These are phyloP conservation scores for Alternaria sp. DNA, from an alignment of 2,329 filamentous ascomycete genomes.

Conservation along the genomic window DNA sequence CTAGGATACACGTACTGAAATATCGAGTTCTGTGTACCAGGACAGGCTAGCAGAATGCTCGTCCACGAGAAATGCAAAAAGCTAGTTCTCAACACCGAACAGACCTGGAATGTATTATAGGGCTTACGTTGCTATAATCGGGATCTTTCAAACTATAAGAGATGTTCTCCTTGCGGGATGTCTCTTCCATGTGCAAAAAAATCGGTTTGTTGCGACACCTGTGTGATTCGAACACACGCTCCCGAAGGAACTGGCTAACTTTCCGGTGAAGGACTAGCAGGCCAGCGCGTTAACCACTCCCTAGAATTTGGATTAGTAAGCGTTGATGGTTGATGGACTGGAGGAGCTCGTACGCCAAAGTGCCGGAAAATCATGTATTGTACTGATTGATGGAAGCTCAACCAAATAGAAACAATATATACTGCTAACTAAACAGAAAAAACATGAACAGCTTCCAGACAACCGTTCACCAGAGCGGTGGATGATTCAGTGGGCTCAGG, in stretches of 20 bases:
- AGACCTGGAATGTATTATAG: no score
- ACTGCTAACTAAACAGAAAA: no score
- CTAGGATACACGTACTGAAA: not conserved
- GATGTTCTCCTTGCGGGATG: not conserved
- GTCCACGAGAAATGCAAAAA: no score
- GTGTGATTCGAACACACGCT: conserved; percentile 39
- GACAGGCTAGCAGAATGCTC: no score
- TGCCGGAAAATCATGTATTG: not conserved
- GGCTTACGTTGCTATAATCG: no score
- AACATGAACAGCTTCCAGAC: not conserved
- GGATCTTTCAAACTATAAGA: not conserved
- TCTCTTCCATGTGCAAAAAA: not conserved
- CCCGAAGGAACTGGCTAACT: conserved; percentile 38
- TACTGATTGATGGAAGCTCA: not conserved
- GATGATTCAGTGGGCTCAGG: not conserved
- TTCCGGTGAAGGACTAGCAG: conserved; percentile 26
- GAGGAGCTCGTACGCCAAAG: conserved; percentile 7
- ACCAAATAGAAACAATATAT: not conserved
- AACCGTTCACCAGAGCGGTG: not conserved
- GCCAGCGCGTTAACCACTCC: conserved; percentile 37
- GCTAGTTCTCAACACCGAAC: no score
- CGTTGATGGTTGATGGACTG: no score
- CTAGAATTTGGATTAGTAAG: not conserved
- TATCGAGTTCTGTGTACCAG: not conserved
- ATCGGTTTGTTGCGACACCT: conserved; percentile 25